Evolutionary conservation across 2,329 filamentous ascomycete genomes (phyloP).

Genomic region (Stachybotrys chartarum): DNA sequence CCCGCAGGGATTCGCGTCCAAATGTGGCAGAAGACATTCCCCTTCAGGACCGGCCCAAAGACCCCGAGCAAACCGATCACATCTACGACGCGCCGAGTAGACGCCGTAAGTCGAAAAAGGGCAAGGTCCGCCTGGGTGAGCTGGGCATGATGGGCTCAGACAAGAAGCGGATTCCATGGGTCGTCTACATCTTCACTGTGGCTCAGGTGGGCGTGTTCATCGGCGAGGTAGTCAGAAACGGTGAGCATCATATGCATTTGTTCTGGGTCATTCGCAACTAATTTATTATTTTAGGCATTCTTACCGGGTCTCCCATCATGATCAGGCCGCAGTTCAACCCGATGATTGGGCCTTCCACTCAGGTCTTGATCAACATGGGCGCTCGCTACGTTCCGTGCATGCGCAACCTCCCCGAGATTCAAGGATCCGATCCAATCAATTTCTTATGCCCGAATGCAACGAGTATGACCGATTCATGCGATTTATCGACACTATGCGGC

Average conservation of each 20-base stretch:
- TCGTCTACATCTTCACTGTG: constrained; percentile 72
- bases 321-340: constrained; percentile 85
- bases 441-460: constrained; percentile 84
- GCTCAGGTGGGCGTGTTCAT: constrained; percentile 83
- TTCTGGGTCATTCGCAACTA: background rate
- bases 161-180: constrained; percentile 61
- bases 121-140: constrained; percentile 48
- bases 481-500: constrained; percentile 74
- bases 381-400: constrained; percentile 90
- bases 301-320: constrained; percentile 72
- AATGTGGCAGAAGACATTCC: constrained; percentile 47
- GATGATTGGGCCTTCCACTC: constrained; percentile 91
- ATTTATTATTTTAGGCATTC: constrained; percentile 43
- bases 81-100: constrained; percentile 49
- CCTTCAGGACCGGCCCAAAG: constrained; percentile 43
- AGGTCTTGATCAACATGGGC: constrained; percentile 94
- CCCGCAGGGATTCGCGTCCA: constrained; percentile 27
- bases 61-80: constrained; percentile 45
- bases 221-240: constrained; percentile 77
- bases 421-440: constrained; percentile 33
- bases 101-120: constrained; percentile 29
- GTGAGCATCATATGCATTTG: constrained; percentile 37
- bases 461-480: constrained; percentile 53
- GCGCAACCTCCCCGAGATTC: constrained; percentile 68
- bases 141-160: constrained; percentile 51